These are phyloP conservation scores for Auriscalpium vulgare DNA, from an alignment of 768 basidiomycete species.

Conservation along the genomic window DNA sequence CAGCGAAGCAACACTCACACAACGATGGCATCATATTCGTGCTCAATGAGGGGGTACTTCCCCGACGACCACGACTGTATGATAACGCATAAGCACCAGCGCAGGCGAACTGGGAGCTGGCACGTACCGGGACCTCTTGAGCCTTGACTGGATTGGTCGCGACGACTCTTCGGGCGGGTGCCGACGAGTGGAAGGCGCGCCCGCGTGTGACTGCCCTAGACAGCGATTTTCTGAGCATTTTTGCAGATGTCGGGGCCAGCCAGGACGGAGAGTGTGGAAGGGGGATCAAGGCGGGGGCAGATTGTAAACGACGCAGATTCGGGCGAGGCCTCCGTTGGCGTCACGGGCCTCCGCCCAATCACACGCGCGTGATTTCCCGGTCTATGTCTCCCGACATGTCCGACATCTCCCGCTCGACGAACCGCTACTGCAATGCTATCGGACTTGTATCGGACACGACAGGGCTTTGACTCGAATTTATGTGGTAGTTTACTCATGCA, in stretches of 20 bases:
- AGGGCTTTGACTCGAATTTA: too few species aligned
- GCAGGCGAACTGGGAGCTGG: conserved; percentile 7
- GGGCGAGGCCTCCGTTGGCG: background rate
- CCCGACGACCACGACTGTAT: conserved; percentile 68
- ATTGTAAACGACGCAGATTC: background rate
- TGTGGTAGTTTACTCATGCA: too few species aligned
- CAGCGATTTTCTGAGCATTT: conserved; percentile 62
- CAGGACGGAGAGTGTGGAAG: background rate
- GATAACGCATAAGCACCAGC: conserved; percentile 4
- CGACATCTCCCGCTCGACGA: background rate
- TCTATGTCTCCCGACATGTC: background rate
- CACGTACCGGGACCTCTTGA: conserved; percentile 67
- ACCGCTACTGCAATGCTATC: too few species aligned
- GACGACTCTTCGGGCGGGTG: conserved; percentile 50
- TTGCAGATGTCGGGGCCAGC: conserved; percentile 14
- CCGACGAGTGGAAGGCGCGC: conserved; percentile 59
- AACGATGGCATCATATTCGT: conserved; percentile 98
- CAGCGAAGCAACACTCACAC: conserved; percentile 53
- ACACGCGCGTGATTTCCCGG: conserved; percentile 4
- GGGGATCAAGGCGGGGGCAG: conserved; percentile 14
- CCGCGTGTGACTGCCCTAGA: conserved; percentile 40
- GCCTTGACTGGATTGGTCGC: conserved; percentile 73
- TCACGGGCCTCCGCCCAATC: conserved; percentile 9
- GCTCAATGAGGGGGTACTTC: conserved; percentile 95
- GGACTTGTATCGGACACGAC: too few species aligned